phyloP scores from a whole-genome alignment of 768 basidiomycete species.

The Amanita brunnescens region DNA sequence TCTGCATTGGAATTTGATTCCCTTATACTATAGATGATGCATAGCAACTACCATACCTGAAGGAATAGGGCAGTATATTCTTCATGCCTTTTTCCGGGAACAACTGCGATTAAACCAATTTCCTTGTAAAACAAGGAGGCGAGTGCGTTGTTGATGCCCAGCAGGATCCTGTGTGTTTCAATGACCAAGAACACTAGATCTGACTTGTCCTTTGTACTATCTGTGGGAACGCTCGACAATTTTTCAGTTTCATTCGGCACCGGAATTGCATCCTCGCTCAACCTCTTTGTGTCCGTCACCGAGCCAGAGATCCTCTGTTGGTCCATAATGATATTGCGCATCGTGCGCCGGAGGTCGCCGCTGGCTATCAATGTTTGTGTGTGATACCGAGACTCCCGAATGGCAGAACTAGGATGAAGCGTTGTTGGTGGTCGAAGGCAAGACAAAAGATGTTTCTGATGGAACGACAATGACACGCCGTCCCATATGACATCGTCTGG shows the following conservation, averaged over 20 bases:
- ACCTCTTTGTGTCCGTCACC: no score
- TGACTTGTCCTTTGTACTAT: no score
- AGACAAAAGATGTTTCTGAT: slow-evolving; percentile 16
- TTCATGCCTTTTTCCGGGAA: background rate
- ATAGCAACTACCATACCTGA: background rate
- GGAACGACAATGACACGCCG: slow-evolving; percentile 23
- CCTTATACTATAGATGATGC: background rate
- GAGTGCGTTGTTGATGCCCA: background rate
- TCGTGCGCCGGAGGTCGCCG: background rate
- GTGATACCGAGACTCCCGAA: background rate
- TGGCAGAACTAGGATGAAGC: background rate
- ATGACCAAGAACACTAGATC: no score
- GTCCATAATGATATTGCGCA: background rate
- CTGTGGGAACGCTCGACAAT: no score
- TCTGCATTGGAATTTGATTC: slow-evolving; percentile 7
- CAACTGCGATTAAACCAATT: background rate
- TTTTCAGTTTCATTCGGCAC: no score
- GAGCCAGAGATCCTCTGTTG: no score
- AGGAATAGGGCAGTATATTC: background rate
- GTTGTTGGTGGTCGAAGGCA: slow-evolving; percentile 13
- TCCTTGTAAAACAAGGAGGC: background rate
- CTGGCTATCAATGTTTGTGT: background rate
- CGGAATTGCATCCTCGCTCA: no score
- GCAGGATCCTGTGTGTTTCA: no score
- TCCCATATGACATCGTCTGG: slow-evolving; percentile 26